A percentile compares a stretch with the other conserved stretches of the same genome.
Evolutionary conservation across 257 asterid species (phyloP).

Genomic region (Gentiana straminea): DNA sequence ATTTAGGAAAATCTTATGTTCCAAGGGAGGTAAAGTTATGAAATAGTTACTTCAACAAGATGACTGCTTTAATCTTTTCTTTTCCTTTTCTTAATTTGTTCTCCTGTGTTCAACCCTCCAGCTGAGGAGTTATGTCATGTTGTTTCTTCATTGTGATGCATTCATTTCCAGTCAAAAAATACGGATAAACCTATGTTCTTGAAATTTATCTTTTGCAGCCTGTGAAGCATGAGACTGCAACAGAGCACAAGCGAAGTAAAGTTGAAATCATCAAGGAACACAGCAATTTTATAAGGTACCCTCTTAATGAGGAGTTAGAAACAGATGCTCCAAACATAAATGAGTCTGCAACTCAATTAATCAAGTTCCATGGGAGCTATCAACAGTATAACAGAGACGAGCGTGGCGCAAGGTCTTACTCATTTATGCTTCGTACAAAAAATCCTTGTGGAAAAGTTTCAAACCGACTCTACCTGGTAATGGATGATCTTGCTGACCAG

Average conservation of each 20-base stretch:
- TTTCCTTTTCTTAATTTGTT: not conserved
- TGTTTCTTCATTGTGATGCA: not conserved
- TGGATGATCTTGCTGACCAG: slow-evolving; percentile 96
- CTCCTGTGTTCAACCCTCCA: not conserved
- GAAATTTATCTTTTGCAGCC: slow-evolving; percentile 35
- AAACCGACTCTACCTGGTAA: slow-evolving; percentile 67
- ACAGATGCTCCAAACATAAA: slow-evolving; percentile 72
- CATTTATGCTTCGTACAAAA: slow-evolving; percentile 94
- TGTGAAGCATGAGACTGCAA: slow-evolving; percentile 52
- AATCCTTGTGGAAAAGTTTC: slow-evolving; percentile 96
- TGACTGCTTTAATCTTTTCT: too few relatives aligned
- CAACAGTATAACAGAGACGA: slow-evolving; percentile 92
- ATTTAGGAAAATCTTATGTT: too few relatives aligned
- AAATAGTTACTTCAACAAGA: too few relatives aligned
- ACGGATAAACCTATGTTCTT: not conserved
- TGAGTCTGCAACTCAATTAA: slow-evolving; percentile 83
- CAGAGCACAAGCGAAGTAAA: slow-evolving; percentile 74
- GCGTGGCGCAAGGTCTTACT: slow-evolving; percentile 72
- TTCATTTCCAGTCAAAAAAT: not conserved
- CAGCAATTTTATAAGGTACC: slow-evolving; percentile 84
- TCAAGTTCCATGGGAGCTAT: slow-evolving; percentile 98
- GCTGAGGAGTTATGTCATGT: not conserved
- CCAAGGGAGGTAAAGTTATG: too few relatives aligned
- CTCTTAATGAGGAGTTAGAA: slow-evolving; percentile 79
- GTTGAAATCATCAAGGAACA: slow-evolving; percentile 92